Base-by-base conservation (phyloP, 768 basidiomycete genomes). In the Gloeophyllum trabeum region DNA sequence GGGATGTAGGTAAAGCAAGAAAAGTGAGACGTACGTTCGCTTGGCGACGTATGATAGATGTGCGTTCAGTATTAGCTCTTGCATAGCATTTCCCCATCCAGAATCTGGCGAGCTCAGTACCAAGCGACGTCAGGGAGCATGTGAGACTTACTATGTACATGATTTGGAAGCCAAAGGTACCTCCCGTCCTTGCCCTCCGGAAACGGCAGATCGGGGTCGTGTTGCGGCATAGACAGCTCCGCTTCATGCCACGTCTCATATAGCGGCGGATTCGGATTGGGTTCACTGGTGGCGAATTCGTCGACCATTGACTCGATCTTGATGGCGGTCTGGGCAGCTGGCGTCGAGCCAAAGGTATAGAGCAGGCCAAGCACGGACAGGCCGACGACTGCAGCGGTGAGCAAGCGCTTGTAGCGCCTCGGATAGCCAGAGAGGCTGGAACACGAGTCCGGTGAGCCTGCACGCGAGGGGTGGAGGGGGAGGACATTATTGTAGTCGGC, bases 111-210 rank as follows among this genome's bases (percentile, higher is more conserved):
- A 10, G 36, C 10, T 37, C 7, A 37, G 10, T 12, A 19, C 36
- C 10, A 37, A 21, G 28, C 28, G 14, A 19, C 10, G 24, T 28
- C 3, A 13, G 25, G 4, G 23, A 10, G 21, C 4, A 21, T 14
- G 3, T 14, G 22, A 35, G 4, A 7, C 64, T 48, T 37, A 66
- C 71, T 53, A 4, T 52, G 54, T 13, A 62, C 67, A 48, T 77
- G 73, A 37, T 73, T 74, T 2, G 70, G 59, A 18, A 63, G 57
- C 61, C 64, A 76, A 6, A 79, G 53, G 48, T 68, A 77, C 41
- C 62, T 66, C 1, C 60, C 61, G 28, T 61, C 54, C 4, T 51
- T 49, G 0, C 67, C 69, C 26, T 71, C 64, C 2, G 68, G 68
- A 28, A 54, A 61, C 1, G 64, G 61, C 3, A 65, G 47, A 0